Evolutionary conservation across 768 basidiomycete genomes (phyloP), one percentile per base, ranked within the genome.

Genomic region (Amanita subjunquillea): DNA sequence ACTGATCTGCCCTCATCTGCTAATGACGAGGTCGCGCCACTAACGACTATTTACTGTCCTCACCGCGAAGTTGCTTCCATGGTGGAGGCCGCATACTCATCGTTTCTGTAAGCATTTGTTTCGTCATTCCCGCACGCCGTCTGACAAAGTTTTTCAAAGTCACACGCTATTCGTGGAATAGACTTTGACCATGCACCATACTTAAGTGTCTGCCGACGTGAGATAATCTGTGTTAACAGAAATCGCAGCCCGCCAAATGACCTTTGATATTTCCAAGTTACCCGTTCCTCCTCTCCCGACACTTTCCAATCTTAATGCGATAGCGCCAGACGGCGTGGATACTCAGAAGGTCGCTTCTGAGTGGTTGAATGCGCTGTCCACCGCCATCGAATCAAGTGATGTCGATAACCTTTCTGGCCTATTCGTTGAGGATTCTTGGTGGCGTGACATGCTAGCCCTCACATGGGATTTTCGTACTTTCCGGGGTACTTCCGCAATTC

Each of bases 401-500:
- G 54, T 53, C 25, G 60, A 56, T 2, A 55, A 22, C 6, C 17
- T 64, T 4, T 22, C 53, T 25, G 39, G 42, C 4, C 55, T 68
- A 17, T 59, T 69, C 25, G 55, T 59, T 2, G 57, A 63, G 3
- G 60, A 63, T n/a, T 59, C 63, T 3, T 63, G 68, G 51, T 81
- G 79, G 80, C 68, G 76, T 20, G 81, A 82, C 58, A 66, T 74
- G 29, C 59, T 78, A 12, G 63, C 75, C 1, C 62, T 80, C 40
- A 81, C 82, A 0, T 79, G 74, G 72, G 69, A 76, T 48, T 3
- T 62, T 80, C 42, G 47, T 37, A 48, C 47, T 34, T 48, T 48
- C 80, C 80, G 0, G 77, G 74, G 72, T 67, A 76, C 58, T 69
- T 82, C 57, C 69, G 74, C 10, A 17, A 71, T 80, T 58, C 63